Evolutionary conservation across 768 basidiomycete species (phyloP), one percentile per base, ranked within the genome.

Genomic region (Termitomyces sp.): DNA sequence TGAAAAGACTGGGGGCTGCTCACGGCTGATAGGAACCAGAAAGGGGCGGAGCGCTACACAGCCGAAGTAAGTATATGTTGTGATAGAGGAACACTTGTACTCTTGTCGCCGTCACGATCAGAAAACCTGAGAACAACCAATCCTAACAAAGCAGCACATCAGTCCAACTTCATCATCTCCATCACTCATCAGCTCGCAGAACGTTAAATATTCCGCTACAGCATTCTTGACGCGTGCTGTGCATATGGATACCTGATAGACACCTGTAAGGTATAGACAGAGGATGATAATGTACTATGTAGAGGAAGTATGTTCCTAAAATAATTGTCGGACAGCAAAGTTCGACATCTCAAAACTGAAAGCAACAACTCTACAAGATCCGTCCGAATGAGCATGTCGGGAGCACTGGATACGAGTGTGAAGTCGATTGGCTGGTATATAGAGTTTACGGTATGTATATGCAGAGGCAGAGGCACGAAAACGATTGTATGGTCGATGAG

Each of bases 401-500:
- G 22, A 51, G 65, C 32, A 48, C 56, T 57, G 48, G 59, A 54
- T 55, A 65, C 54, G 68, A 70, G 64, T 60, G 69, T 66, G 65
- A 51, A 62, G 62, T 66, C 53, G 45, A 59, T 59, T 55, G 52
- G 55, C 42, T 56, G 64, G 69, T 60, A 60, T 62, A 59, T 53
- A 62, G 63, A 59, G 52, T 54, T 32, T 65, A 68, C 58, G 71
- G 70, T 73, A 72, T 72, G 69, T 58, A n/a, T n/a, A n/a, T n/a
- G n/a, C n/a, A n/a, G n/a, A n/a, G n/a, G 63, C 16, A 59, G 51
- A 57, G 62, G 13, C 32, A 55, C 46, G 15, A 38, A 63, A 51
- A 48, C 50, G 49, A 38, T 44, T 20, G 24, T 28, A 42, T 18
- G 54, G 13, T 22, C 33, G 56, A 40, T 38, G 12, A 33, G 50